Conservation (phyloP, 495 filamentous ascomycete species). For the Annulohypoxylon stygium region DNA sequence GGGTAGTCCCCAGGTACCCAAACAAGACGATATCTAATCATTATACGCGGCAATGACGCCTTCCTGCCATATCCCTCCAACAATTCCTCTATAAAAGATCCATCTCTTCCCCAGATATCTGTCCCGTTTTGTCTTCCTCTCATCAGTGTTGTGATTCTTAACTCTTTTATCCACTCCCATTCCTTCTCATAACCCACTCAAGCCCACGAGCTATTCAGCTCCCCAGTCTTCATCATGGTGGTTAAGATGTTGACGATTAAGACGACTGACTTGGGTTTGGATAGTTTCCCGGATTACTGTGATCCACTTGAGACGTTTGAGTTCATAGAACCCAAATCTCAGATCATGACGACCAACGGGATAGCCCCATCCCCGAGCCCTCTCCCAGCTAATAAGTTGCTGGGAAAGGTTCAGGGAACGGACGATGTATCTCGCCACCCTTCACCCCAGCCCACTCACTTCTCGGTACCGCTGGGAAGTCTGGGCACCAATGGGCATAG, state of each 20-base stretch:
- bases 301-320: slow-evolving; percentile 55
- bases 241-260: slow-evolving; percentile 56
- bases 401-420: slow-evolving; percentile 52
- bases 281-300: slow-evolving; percentile 56
- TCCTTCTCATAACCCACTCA: slow-evolving; percentile 2
- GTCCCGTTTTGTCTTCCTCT: slow-evolving; percentile 1
- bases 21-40: slow-evolving; percentile 8
- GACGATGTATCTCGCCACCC: slow-evolving; percentile 65
- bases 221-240: slow-evolving; percentile 37
- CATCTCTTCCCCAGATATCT: neutral
- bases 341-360: slow-evolving; percentile 49
- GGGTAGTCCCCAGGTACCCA: slow-evolving; percentile 23
- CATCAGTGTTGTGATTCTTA: slow-evolving; percentile 13
- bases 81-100: slow-evolving; percentile 25
- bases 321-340: slow-evolving; percentile 28
- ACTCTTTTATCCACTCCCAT: slow-evolving; percentile 6
- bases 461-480: slow-evolving; percentile 77
- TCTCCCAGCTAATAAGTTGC: slow-evolving; percentile 52
- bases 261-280: slow-evolving; percentile 59
- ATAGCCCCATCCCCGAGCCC: slow-evolving; percentile 24
- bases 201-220: slow-evolving; percentile 5
- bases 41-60: slow-evolving; percentile 31
- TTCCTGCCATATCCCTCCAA: slow-evolving; percentile 25
- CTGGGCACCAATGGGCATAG: slow-evolving; percentile 67
- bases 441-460: slow-evolving; percentile 91